Base-by-base conservation (phyloP, 2,329 filamentous ascomycete genomes). In the Exophiala viscosa region DNA sequence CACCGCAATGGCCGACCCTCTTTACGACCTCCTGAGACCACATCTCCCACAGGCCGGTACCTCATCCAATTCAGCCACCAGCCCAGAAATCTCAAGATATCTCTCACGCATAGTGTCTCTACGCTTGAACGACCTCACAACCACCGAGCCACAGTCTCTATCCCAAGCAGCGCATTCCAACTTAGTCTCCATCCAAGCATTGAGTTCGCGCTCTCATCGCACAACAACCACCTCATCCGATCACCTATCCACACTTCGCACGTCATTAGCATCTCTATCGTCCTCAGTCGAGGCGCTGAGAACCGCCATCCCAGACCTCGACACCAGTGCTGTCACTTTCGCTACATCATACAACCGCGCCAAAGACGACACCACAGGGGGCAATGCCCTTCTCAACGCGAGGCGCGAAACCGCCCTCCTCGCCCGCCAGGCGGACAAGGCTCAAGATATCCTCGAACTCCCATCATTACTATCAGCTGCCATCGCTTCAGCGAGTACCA, bases 361-460 rank as follows among this genome's bases (percentile, higher is more conserved):
- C 50, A 54, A 54, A 33, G 55, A 59, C 40, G 57, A 60, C 52
- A 85, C 38, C 15, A 33, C 42, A 9, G 79, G 79, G 48, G 83
- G 87, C 55, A 86, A 84, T 60, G 79, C 84, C 45, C 74, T 89
- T 0, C 76, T 96, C 23, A 84, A 85, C 45, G 76, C 85, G 20
- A 82, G 93, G 60, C 88, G 88, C 64, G 85, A 87, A 66, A 87
- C 89, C 0, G 81, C 96, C 65, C 78, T 95, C 17, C 77, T 97
- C 13, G 83, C 89, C 14, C 82, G 88, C 43, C 97, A 96, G 67
- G 86, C 92, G 23, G 92, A 96, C 68, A 84, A 92, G 50, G 78
- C 97, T 2, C 87, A 90, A 28, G 91, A 96, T 67, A 85, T 97
- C 31, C 82, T 99, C 54, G 92, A 97, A 64, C 80, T 99, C 28